A percentile compares a stretch with the other conserved stretches of the same genome.
phyloP scores from a whole-genome alignment of 2,329 filamentous ascomycete genomes.

The Diaporthe sp. region DNA sequence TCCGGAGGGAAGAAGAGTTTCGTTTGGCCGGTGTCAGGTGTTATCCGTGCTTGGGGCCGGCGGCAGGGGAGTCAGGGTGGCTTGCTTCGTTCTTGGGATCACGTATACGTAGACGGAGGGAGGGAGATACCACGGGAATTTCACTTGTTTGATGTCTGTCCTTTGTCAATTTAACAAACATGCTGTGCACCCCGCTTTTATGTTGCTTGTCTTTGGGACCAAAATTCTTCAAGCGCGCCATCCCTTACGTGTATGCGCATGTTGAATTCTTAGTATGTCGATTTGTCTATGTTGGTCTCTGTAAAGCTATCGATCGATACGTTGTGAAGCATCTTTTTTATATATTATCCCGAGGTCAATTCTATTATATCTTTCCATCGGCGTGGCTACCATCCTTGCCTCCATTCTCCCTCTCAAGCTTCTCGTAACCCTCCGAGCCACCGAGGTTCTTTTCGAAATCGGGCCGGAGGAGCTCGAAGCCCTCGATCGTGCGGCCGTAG shows the following conservation, averaged over 20 bases:
- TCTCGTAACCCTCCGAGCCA: slow-evolving; percentile 68
- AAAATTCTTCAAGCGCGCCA: not conserved
- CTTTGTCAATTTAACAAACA: not conserved
- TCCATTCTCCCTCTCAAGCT: slow-evolving; percentile 60
- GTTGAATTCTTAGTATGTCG: not conserved
- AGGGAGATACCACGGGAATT: slow-evolving; percentile 39
- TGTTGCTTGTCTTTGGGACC: not conserved
- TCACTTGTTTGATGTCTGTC: not conserved
- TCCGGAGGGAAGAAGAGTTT: not conserved
- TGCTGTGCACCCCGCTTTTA: not conserved
- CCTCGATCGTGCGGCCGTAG: slow-evolving; percentile 80
- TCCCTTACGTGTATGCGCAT: not conserved
- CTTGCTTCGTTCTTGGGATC: not conserved
- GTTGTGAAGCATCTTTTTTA: not conserved
- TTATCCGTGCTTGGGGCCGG: not conserved
- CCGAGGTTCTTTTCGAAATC: slow-evolving; percentile 68
- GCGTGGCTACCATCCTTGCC: slow-evolving; percentile 8
- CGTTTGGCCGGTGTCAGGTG: not conserved
- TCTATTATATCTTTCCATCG: slow-evolving; percentile 28
- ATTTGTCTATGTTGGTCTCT: not conserved
- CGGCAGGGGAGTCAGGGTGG: not conserved
- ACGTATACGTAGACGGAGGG: slow-evolving; percentile 2
- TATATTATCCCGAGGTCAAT: not conserved
- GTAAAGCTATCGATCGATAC: not conserved
- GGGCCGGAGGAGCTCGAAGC: slow-evolving; percentile 78